Evolutionary conservation across 139 green algal genomes (phyloP).

Genomic region (Tetradesmus obliquus): DNA sequence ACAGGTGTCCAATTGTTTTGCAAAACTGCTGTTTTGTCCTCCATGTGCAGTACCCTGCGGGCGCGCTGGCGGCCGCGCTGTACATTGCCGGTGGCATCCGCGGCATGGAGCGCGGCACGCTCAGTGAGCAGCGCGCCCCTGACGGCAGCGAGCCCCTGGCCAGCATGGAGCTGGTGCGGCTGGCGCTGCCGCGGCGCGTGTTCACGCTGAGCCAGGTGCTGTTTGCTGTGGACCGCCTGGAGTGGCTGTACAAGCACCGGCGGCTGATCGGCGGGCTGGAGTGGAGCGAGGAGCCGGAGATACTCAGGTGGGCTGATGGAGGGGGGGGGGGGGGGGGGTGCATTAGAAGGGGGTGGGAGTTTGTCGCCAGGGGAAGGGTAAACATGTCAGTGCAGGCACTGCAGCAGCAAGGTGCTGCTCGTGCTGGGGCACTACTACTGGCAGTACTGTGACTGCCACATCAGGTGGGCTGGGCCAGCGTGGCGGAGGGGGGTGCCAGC

Average conservation of each 20-base stretch:
- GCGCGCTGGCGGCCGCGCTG: conserved; percentile 5
- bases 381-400: background rate
- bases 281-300: background rate
- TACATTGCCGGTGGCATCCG: background rate
- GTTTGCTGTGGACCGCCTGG: background rate
- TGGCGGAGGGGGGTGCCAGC: no score
- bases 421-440: no score
- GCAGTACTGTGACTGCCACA: no score
- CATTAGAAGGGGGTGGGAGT: no score
- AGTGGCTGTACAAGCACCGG: conserved; percentile 7
- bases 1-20: no score
- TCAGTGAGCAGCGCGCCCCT: background rate
- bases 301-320: background rate
- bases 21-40: background rate
- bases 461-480: no score
- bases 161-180: conserved; percentile 5
- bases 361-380: no score
- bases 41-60: background rate
- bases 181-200: conserved; percentile 3
- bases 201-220: conserved; percentile 5
- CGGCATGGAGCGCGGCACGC: conserved; percentile 16
- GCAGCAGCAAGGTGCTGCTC: no score
- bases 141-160: background rate
- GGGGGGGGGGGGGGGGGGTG: background rate
- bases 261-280: conserved; percentile 6